Evolutionary conservation across 2,329 filamentous ascomycete species (phyloP).

Genomic region (Fragosphaeria purpurea): DNA sequence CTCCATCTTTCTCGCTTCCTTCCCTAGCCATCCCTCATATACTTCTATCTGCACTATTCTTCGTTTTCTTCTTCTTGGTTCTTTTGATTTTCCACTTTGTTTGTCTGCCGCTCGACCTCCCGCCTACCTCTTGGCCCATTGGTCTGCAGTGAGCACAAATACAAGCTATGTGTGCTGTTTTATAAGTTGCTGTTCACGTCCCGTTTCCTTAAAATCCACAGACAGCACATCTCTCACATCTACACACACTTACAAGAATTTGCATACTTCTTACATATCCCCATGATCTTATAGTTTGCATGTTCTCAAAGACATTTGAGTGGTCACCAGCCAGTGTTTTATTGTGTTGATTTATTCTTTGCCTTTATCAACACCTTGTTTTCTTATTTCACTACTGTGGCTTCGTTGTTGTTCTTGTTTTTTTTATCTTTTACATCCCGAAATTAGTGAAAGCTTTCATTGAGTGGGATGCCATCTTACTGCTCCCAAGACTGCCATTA

Average conservation of each 20-base stretch:
- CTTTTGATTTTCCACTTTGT: neutral
- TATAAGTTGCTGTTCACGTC: neutral
- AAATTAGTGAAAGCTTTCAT: constrained; percentile 2
- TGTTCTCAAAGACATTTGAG: too few species aligned
- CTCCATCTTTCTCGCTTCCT: neutral
- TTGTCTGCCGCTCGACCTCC: too few species aligned
- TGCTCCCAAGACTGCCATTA: constrained; percentile 84
- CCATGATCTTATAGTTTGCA: too few species aligned
- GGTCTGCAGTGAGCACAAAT: too few species aligned
- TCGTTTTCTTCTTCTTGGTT: neutral
- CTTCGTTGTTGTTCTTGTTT: neutral
- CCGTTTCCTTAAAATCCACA: too few species aligned
- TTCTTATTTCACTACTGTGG: neutral
- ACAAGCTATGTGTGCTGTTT: too few species aligned
- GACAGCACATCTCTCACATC: too few species aligned
- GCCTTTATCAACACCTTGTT: neutral
- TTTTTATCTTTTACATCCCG: neutral
- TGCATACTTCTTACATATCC: too few species aligned
- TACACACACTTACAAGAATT: too few species aligned
- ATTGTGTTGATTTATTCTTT: neutral
- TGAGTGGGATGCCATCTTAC: constrained; percentile 66
- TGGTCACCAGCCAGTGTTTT: neutral
- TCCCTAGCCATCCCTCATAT: neutral
- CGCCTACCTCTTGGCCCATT: too few species aligned
- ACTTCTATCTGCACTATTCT: neutral